These are phyloP conservation scores for Amanita subjunquillea DNA, from an alignment of 768 basidiomycete genomes.

Conservation along the genomic window DNA sequence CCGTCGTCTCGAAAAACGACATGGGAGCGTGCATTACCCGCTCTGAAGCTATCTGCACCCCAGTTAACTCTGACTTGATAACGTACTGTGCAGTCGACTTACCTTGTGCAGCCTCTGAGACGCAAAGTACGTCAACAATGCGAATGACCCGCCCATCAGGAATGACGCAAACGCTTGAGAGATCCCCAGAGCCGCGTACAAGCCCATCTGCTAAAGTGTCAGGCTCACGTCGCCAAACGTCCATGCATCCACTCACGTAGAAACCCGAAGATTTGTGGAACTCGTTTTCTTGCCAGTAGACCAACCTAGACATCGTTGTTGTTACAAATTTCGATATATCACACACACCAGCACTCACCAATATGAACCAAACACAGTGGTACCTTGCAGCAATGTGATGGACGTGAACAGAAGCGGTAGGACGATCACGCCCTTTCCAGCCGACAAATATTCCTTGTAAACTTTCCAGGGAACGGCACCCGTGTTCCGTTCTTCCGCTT, in stretches of 20 bases:
- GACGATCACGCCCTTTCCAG: constrained; percentile 56
- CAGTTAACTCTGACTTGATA: not conserved
- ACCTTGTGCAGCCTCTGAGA: constrained; percentile 60
- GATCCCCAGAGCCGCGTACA: constrained; percentile 68
- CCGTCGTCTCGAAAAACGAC: constrained; percentile 85
- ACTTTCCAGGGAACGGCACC: constrained; percentile 52
- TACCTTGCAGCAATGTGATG: constrained; percentile 56
- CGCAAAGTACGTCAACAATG: constrained; percentile 67
- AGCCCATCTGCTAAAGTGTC: constrained; percentile 50
- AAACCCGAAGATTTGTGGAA: constrained; percentile 55
- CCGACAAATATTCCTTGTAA: constrained; percentile 54
- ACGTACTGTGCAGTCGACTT: constrained; percentile 7
- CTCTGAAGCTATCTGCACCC: constrained; percentile 42
- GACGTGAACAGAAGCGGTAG: constrained; percentile 57
- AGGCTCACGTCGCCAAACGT: not conserved
- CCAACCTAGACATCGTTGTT: constrained; percentile 38
- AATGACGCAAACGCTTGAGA: constrained; percentile 61
- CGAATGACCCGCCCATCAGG: constrained; percentile 54
- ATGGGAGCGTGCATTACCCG: constrained; percentile 80
- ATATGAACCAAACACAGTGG: constrained; percentile 63
- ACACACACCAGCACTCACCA: constrained; percentile 35
- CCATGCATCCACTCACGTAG: constrained; percentile 41
- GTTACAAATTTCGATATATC: constrained; percentile 5
- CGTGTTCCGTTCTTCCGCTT: constrained; percentile 72
- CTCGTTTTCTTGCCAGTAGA: constrained; percentile 74